phyloP scores from a whole-genome alignment of 1,284 basidiomycete species.

The Salmacisia buchloeana region DNA sequence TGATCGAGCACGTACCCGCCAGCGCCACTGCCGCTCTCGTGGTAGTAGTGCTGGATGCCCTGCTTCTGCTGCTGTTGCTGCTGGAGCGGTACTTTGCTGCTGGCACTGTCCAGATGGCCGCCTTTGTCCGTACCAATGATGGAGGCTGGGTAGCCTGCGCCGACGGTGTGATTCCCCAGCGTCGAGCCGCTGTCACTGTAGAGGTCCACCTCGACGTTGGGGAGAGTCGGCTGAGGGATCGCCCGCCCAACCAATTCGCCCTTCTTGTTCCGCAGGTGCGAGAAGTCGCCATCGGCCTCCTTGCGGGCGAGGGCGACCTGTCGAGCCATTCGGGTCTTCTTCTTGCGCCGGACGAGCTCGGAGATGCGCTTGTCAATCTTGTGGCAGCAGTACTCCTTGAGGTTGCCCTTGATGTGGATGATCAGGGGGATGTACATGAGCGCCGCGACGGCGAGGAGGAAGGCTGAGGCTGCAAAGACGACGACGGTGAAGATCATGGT shows the following conservation, averaged over 20 bases:
- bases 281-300: constrained; percentile 80
- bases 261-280: constrained; percentile 87
- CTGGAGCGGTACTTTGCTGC: background rate
- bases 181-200: constrained; percentile 45
- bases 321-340: constrained; percentile 75
- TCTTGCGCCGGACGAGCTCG: constrained; percentile 84
- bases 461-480: constrained; percentile 75
- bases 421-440: constrained; percentile 86
- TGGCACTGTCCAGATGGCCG: background rate
- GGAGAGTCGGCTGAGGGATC: constrained; percentile 90
- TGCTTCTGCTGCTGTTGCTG: constrained; percentile 10
- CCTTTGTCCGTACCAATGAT: constrained; percentile 11
- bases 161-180: background rate
- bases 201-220: constrained; percentile 81
- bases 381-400: constrained; percentile 96
- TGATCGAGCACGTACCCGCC: background rate
- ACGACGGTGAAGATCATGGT: constrained; percentile 84
- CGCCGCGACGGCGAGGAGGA: constrained; percentile 75
- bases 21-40: constrained; percentile 14
- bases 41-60: constrained; percentile 18
- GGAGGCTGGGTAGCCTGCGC: no score
- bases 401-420: constrained; percentile 88
- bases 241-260: constrained; percentile 74
- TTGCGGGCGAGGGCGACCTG: constrained; percentile 79
- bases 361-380: constrained; percentile 96